Evolutionary conservation across 306 rosid species (phyloP).

Genomic region (Acacia acuminata): DNA sequence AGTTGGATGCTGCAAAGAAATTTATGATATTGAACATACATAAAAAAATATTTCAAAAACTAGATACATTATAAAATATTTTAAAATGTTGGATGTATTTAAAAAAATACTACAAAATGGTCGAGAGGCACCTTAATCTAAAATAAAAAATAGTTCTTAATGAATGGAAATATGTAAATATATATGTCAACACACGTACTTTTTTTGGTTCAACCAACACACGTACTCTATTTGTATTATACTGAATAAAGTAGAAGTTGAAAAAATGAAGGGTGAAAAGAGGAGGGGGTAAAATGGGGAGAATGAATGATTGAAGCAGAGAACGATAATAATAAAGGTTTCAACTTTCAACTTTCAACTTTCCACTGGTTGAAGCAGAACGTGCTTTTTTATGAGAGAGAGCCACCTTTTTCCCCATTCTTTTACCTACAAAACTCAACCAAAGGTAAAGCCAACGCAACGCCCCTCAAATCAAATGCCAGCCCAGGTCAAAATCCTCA

Average conservation of each 20-base stretch:
- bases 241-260: not conserved
- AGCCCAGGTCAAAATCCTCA: slow-evolving; percentile 2
- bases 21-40: too few species aligned
- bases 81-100: too few species aligned
- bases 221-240: too few species aligned
- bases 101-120: too few species aligned
- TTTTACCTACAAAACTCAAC: slow-evolving; percentile 3
- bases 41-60: too few species aligned
- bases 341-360: not conserved
- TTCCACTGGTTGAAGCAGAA: not conserved
- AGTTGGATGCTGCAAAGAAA: too few species aligned
- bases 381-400: not conserved
- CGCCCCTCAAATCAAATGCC: not conserved
- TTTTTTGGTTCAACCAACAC: too few species aligned
- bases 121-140: too few species aligned
- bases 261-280: not conserved
- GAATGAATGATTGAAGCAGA: not conserved
- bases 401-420: not conserved
- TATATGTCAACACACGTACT: too few species aligned
- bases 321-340: not conserved
- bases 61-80: too few species aligned
- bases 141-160: too few species aligned
- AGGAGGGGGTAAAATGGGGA: not conserved
- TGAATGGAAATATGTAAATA: too few species aligned
- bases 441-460: not conserved